Conservation (phyloP, 2,329 filamentous ascomycete species). For the Lachnellula arida region DNA sequence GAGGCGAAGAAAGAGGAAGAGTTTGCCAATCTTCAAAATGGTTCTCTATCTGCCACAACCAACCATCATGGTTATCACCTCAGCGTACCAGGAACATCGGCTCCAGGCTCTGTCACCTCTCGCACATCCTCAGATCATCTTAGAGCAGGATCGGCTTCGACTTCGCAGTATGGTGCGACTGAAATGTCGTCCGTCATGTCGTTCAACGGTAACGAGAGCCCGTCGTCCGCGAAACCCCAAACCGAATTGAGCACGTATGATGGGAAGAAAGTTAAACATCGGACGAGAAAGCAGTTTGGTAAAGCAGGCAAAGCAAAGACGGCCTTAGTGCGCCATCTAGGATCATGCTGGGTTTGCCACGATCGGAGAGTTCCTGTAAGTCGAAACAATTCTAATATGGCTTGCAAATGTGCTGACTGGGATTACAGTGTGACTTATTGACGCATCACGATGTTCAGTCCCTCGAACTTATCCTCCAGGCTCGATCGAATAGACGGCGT, state of each 20-base stretch:
- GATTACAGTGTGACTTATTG: slow-evolving; percentile 24
- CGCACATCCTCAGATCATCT: slow-evolving; percentile 15
- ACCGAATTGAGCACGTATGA: slow-evolving; percentile 20
- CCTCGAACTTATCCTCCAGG: slow-evolving; percentile 17
- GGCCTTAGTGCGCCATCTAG: slow-evolving; percentile 27
- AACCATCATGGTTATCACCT: slow-evolving; percentile 13
- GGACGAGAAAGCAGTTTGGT: slow-evolving; percentile 18
- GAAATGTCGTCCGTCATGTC: slow-evolving; percentile 28
- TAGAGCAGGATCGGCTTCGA: slow-evolving; percentile 15
- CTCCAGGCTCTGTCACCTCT: slow-evolving; percentile 20
- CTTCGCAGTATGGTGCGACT: slow-evolving; percentile 16
- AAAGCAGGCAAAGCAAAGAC: slow-evolving; percentile 25
- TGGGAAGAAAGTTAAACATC: slow-evolving; percentile 22
- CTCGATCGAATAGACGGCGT: slow-evolving; percentile 2
- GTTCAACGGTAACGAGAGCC: slow-evolving; percentile 21
- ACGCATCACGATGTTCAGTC: slow-evolving; percentile 25
- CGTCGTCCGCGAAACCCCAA: slow-evolving; percentile 10
- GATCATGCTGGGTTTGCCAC: slow-evolving; percentile 23
- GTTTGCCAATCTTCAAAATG: slow-evolving; percentile 14
- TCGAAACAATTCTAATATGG: background rate
- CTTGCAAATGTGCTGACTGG: slow-evolving; percentile 2
- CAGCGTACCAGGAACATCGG: slow-evolving; percentile 12
- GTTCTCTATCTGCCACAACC: slow-evolving; percentile 13
- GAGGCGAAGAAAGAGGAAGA: slow-evolving; percentile 14
- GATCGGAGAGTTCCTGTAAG: slow-evolving; percentile 20